A percentile compares a stretch with the other conserved stretches of the same genome.
Evolutionary conservation across 768 basidiomycete species (phyloP).

Genomic region (Pleurotus cornucopiae): DNA sequence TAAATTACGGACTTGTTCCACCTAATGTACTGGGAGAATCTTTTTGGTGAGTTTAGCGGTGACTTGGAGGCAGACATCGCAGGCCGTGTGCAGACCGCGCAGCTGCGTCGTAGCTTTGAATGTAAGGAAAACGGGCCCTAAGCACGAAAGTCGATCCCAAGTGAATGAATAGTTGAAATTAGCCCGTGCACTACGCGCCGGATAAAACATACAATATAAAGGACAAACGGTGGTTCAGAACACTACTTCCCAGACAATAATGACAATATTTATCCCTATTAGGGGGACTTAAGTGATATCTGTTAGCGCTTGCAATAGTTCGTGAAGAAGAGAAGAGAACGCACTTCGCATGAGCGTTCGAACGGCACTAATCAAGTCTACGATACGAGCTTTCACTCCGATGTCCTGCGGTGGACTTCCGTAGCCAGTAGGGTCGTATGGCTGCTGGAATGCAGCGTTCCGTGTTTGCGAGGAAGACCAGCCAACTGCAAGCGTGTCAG

Average conservation of each 20-base stretch:
- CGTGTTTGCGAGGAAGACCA: constrained; percentile 75
- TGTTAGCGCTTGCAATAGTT: background rate
- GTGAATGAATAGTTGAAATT: no score
- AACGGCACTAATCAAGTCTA: constrained; percentile 93
- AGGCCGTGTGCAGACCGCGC: no score
- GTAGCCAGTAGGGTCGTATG: constrained; percentile 64
- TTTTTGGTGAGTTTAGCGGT: no score
- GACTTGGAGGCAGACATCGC: no score
- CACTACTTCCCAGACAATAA: background rate
- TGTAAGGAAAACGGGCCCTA: no score
- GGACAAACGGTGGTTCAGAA: no score
- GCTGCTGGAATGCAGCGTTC: constrained; percentile 56
- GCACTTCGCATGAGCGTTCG: constrained; percentile 96
- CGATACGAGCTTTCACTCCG: constrained; percentile 78
- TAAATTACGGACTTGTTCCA: no score
- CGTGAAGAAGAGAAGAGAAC: constrained; percentile 28
- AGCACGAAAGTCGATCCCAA: no score
- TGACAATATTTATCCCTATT: constrained; percentile 77
- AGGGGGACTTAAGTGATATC: constrained; percentile 67
- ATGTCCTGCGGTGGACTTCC: constrained; percentile 52
- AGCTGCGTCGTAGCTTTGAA: no score
- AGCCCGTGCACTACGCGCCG: no score
- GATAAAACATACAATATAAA: no score
- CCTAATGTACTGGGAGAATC: no score
- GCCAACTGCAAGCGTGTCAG: constrained; percentile 58